Base-by-base conservation (phyloP, 2,329 filamentous ascomycete species). In the Aspergillus flavus region DNA sequence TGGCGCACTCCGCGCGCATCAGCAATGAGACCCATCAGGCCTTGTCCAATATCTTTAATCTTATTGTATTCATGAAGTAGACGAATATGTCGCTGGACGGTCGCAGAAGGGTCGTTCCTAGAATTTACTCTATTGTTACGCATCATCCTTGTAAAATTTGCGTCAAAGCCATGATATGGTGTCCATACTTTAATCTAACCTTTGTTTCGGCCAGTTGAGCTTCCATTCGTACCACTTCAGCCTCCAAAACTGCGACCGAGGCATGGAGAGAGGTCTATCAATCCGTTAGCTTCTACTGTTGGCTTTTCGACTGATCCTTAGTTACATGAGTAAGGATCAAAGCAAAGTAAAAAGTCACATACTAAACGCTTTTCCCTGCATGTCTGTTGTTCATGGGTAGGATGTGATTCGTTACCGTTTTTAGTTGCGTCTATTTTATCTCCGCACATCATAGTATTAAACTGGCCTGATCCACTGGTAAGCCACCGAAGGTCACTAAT, bases 61-160 rank as follows among this genome's bases (percentile, higher is more conserved):
- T 91, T 89, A 69, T 92, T 92, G 77, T 91, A 92, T 62, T 86
- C 80, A 67, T 91, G 88, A 36, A 92, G 79, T 4, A 89, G 79
- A 63, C 82, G 82, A 71, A 91, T 91, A 73, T 91, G 89, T 36
- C 79, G 78, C 59, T 87, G 84, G 58, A 90, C 86, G 11, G 86
- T 85, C 23, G 78, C 76, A 46, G 84, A 80, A 0, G 86, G 81
- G 12, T 82, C 79, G 67, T 75, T 65, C 28, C 73, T 76, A 53
- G 2, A 30, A 16, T 52, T 39, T 48, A 41, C 9, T 10, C 32
- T 66, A 57, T n/a, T 23, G 43, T 46, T 23, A 32, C 36, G 23
- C 11, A 39, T 39, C n/a, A 28, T 61, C 26, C 39, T 19, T 52
- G 7, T 23, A 19, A 41, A 6, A 23, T 19, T 3, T 36, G 30